Evolutionary conservation across 1,284 basidiomycete species (phyloP), one percentile per base, ranked within the genome.

Genomic region (Porodaedalea pini): DNA sequence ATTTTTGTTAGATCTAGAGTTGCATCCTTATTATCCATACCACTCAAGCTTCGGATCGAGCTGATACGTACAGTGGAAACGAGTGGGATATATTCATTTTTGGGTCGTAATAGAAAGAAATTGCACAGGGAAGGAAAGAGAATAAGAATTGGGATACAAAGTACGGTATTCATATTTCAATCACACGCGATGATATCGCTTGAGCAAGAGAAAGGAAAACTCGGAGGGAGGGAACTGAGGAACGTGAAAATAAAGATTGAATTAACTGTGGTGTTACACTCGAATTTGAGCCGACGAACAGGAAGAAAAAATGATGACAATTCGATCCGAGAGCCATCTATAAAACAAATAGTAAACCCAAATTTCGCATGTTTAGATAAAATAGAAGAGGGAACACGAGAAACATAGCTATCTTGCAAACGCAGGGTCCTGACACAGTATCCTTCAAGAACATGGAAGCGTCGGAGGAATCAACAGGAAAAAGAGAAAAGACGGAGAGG

Each of bases 311-410:
- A 23, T 15, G 25, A 36, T 13, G 25, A 47, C 11, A 31, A 45
- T 39, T 23, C 19, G 47, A 27, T 25, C 43, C n/a, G 50, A 44
- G 56, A 56, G 45, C 54, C 51, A 58, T 51, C 56, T 57, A 61
- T 54, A 36, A 49, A 29, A 31, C 39, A 57, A 51, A 49, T 56
- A 48, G 19, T 41, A 51, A 54, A 53, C 39, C 41, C 59, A 59
- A 40, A 44, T 25, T n/a, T n/a, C n/a, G 17, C 21, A 31, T 4
- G 40, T 44, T 34, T 17, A n/a, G 17, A 54, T 4, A 44, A n/a
- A 44, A 32, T n/a, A n/a, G 21, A 2, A 36, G 31, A 56, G 23
- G 43, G 55, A 45, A 47, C 57, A 50, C 37, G 53, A 52, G 32
- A 40, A 56, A 52, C 13, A 19, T 31, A 31, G 25, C 27, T 32